phyloP scores from a whole-genome alignment of 176 grass and related monocot genomes.

The Poa annua region DNA sequence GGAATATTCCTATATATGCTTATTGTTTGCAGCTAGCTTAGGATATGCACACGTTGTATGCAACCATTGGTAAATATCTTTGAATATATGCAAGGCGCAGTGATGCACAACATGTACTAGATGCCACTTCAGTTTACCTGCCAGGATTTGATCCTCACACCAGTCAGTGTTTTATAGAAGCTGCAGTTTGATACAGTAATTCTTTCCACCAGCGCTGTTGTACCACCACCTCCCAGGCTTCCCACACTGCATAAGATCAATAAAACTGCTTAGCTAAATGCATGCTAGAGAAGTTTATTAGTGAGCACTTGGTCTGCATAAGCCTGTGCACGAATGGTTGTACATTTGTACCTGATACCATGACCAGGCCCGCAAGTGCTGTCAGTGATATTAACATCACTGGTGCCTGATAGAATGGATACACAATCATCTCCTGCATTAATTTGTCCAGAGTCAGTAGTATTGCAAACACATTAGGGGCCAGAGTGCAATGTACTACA shows the following conservation, averaged over 20 bases:
- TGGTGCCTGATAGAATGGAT: constrained; percentile 48
- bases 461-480: neutral
- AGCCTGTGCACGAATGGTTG: neutral
- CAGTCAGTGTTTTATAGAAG: constrained; percentile 50
- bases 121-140: constrained; percentile 44
- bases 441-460: constrained; percentile 2
- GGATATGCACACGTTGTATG: neutral
- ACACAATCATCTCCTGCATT: constrained; percentile 76
- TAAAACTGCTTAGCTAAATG: neutral
- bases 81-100: neutral
- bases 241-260: constrained; percentile 61
- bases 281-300: neutral
- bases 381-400: constrained; percentile 38
- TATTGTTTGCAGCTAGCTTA: neutral
- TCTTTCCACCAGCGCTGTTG: constrained; percentile 37
- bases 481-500: neutral
- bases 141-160: constrained; percentile 79
- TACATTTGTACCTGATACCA: constrained; percentile 69
- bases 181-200: constrained; percentile 53
- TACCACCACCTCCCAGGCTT: constrained; percentile 49
- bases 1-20: neutral
- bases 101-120: neutral
- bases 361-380: constrained; percentile 75
- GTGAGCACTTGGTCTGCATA: neutral
- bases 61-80: neutral